Base-by-base conservation (phyloP, 2,329 filamentous ascomycete genomes). In the Madurella mycetomatis region DNA sequence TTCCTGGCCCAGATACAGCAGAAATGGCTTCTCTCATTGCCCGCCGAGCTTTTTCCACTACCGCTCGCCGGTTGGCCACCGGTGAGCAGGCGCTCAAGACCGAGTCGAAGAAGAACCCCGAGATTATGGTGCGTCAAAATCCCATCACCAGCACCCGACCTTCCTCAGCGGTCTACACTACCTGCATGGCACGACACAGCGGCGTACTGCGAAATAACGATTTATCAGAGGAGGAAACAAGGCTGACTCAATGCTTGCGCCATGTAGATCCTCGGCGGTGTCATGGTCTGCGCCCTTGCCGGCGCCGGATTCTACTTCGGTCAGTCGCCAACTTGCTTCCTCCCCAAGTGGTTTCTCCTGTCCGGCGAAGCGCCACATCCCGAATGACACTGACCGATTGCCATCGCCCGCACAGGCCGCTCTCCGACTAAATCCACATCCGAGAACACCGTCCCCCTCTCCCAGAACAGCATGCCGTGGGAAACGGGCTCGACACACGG, bases 241-340 rank as follows among this genome's bases (percentile, higher is more conserved):
- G 45, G 43, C 48, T 64, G 51, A 60, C 52, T 11, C 12, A 42
- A 12, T 43, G 25, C 17, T 50, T 42, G 15, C n/a, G 16, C 3
- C 7, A 11, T 46, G 5, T 67, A 97, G 94, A 85, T 97, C 69
- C 87, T 99, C 63, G 83, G 92, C 61, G 89, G 84, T 69, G 86
- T 97, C 72, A 96, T 97, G 90, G 85, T 87, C 66, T 86, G 86
- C 71, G 88, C 90, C 66, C 88, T 96, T 69, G 85, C 86, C 68
- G 85, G 94, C 66, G 92, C 90, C 64, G 92, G 92, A 71, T 95
- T 86, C 84, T 90, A 92, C 77, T 89, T 94, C 67, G 87, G 87
- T 89, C 81, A 70, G 74, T 57, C 50, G 34, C 54, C 32, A 25
- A 4, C 25, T 7, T 25, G 25, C 25, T 25, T 25, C 25, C 25